phyloP scores from a whole-genome alignment of 2,329 filamentous ascomycete genomes.

The Balansia obtecta region DNA sequence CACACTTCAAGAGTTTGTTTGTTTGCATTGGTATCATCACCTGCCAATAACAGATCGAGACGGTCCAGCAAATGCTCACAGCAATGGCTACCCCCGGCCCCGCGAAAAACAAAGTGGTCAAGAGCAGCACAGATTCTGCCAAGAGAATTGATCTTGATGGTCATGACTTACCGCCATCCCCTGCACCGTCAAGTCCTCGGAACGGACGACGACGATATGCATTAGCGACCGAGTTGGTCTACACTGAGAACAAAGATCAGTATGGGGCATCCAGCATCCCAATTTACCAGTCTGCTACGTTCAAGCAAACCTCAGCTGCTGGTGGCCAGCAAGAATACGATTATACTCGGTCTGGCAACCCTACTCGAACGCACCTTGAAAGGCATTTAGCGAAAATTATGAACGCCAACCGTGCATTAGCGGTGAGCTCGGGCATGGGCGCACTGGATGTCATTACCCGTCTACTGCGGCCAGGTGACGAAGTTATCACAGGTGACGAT shows the following conservation, averaged over 20 bases:
- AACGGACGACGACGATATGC: constrained; percentile 76
- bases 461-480: constrained; percentile 79
- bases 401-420: constrained; percentile 81
- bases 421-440: constrained; percentile 94
- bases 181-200: constrained; percentile 80
- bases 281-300: constrained; percentile 97
- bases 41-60: neutral
- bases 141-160: constrained; percentile 67
- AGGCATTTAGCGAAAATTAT: constrained; percentile 98
- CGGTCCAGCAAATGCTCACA: neutral
- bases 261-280: constrained; percentile 94
- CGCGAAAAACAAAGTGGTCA: neutral
- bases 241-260: constrained; percentile 91
- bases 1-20: neutral
- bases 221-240: constrained; percentile 90
- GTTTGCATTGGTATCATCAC: neutral
- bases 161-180: constrained; percentile 78
- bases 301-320: constrained; percentile 76
- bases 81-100: constrained; percentile 1
- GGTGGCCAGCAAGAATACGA: constrained; percentile 85
- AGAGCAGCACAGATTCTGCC: constrained; percentile 7
- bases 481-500: constrained; percentile 94
- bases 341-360: constrained; percentile 96
- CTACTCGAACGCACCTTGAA: constrained; percentile 90
- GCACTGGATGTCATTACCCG: constrained; percentile 93